phyloP scores from a whole-genome alignment of 1,284 basidiomycete genomes.

The Trametes polyzona region DNA sequence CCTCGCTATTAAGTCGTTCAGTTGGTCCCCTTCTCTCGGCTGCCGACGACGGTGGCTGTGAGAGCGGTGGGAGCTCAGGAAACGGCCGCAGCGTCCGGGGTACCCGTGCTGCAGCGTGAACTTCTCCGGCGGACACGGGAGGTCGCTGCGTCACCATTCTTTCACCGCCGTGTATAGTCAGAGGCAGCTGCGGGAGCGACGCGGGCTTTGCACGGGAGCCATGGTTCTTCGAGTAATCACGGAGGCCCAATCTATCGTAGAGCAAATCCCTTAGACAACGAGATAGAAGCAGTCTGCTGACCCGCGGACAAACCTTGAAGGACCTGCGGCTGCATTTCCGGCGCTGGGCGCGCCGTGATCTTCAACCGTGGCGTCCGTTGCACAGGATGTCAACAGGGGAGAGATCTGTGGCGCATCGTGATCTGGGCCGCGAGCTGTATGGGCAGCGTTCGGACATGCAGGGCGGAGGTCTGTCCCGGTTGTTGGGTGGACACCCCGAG shows the following conservation, averaged over 20 bases:
- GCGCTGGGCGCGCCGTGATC: not conserved
- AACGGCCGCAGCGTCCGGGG: constrained; percentile 12
- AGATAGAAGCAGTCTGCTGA: constrained; percentile 14
- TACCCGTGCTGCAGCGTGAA: not conserved
- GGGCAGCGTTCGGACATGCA: not conserved
- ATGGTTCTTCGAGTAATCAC: too few species aligned
- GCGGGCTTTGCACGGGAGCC: too few species aligned
- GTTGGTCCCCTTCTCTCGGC: not conserved
- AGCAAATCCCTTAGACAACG: constrained; percentile 14
- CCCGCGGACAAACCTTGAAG: constrained; percentile 22
- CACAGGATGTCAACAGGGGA: constrained; percentile 2
- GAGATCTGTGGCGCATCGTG: not conserved
- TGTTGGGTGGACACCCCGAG: not conserved
- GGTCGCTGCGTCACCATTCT: not conserved
- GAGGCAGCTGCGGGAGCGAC: too few species aligned
- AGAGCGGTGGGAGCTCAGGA: constrained; percentile 21
- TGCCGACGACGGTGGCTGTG: constrained; percentile 16
- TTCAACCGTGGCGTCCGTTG: not conserved
- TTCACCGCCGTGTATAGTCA: too few species aligned
- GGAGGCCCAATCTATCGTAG: constrained; percentile 5
- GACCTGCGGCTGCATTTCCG: constrained; percentile 3
- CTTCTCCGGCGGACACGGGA: too few species aligned
- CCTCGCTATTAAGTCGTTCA: constrained; percentile 11
- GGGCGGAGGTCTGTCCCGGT: not conserved
- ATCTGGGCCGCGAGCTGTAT: not conserved